These are phyloP conservation scores for Globisporangium megalacanthum DNA, from an alignment of 352 stramenopile genomes.

Conservation along the genomic window DNA sequence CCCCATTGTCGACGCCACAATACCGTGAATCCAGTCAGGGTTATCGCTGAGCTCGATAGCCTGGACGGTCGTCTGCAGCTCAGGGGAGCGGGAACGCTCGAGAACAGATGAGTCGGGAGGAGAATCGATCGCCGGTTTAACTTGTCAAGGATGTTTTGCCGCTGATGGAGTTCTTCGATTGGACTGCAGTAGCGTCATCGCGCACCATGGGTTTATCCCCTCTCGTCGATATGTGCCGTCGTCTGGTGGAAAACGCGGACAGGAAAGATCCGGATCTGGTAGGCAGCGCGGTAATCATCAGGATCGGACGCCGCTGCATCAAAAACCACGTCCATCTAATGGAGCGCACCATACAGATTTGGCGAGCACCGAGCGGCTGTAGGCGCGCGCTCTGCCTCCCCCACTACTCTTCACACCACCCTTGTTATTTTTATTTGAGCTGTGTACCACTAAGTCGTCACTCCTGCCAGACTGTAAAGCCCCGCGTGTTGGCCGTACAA, in stretches of 20 bases:
- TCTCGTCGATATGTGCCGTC: neutral
- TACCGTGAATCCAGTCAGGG: neutral
- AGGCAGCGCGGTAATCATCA: slow-evolving; percentile 1
- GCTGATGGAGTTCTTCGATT: neutral
- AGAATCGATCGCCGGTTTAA: neutral
- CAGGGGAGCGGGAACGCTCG: neutral
- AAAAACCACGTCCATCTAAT: neutral
- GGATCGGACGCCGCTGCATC: neutral
- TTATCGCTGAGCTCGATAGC: neutral
- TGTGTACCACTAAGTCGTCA: neutral
- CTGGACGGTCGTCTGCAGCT: neutral
- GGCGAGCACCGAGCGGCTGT: neutral
- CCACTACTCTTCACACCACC: neutral
- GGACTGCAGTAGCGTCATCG: neutral
- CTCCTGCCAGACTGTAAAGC: no score
- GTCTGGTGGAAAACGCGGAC: neutral
- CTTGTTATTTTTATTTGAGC: neutral
- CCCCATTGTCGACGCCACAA: neutral
- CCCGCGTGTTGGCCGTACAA: no score
- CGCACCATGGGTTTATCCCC: neutral
- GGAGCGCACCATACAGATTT: neutral
- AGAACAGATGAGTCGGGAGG: neutral
- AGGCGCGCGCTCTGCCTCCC: neutral
- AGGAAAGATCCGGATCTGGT: neutral
- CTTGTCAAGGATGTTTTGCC: neutral